Percentiles rank a stretch among this genome's conserved stretches.
phyloP scores from a whole-genome alignment of 106 monocot genomes.

The Triglochin maritima region DNA sequence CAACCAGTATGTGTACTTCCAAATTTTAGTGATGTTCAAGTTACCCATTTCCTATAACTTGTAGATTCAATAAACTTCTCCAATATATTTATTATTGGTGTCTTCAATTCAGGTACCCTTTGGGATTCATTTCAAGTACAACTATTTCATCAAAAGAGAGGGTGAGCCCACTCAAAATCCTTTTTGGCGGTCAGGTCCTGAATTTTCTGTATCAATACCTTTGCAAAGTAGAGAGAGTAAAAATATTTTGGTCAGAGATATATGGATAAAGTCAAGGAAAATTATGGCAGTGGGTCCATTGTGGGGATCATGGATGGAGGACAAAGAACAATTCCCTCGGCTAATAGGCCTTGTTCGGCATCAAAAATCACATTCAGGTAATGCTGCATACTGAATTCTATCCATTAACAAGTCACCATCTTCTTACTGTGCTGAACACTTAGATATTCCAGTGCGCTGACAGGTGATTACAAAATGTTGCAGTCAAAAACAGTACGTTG shows the following conservation, averaged over 20 bases:
- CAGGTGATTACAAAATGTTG: conserved; percentile 47
- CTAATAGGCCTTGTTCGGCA: conserved; percentile 8
- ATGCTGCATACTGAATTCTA: conserved; percentile 2
- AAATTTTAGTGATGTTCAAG: too few species aligned
- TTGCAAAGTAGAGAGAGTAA: conserved; percentile 28
- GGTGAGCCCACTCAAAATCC: conserved; percentile 19
- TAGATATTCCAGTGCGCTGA: conserved; percentile 71
- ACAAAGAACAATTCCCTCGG: conserved; percentile 10
- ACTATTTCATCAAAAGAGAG: conserved; percentile 30
- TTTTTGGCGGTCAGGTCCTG: conserved; percentile 79
- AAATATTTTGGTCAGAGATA: conserved; percentile 58
- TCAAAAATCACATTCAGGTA: conserved; percentile 37
- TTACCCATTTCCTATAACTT: not conserved
- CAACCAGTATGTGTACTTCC: too few species aligned
- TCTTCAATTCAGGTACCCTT: conserved; percentile 48
- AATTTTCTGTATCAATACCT: conserved; percentile 63
- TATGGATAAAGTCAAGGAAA: conserved; percentile 51
- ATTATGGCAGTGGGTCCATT: conserved; percentile 28
- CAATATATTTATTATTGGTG: not conserved
- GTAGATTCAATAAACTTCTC: not conserved
- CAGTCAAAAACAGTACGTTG: conserved; percentile 10
- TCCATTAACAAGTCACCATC: not conserved
- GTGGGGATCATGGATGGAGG: conserved; percentile 73
- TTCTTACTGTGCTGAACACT: conserved; percentile 61
- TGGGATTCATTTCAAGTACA: conserved; percentile 69